phyloP scores from a whole-genome alignment of 371 early-diverging fungal genomes.

The Mucor saturninus region DNA sequence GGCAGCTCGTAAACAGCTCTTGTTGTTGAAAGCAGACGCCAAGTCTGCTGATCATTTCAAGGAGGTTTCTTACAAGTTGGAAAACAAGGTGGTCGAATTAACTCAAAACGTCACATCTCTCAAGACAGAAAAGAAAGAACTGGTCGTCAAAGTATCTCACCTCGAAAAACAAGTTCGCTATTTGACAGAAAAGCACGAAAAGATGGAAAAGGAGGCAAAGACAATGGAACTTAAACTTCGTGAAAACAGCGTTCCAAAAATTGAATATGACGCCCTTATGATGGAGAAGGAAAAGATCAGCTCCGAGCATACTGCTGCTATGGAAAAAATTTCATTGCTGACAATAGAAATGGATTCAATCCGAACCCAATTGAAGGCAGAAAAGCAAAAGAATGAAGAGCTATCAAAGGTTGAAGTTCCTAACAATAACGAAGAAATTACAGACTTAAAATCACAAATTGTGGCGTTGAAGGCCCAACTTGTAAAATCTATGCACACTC shows the following conservation, averaged over 20 bases:
- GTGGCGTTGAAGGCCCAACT: slow-evolving; percentile 43
- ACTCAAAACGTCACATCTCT: slow-evolving; percentile 78
- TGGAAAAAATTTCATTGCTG: slow-evolving; percentile 57
- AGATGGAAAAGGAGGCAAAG: slow-evolving; percentile 49
- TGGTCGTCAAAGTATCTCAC: slow-evolving; percentile 52
- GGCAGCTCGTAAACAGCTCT: slow-evolving; percentile 67
- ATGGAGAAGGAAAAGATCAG: slow-evolving; percentile 44
- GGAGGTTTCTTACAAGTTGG: slow-evolving; percentile 89
- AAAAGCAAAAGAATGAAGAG: slow-evolving; percentile 75
- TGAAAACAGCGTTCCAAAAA: slow-evolving; percentile 60
- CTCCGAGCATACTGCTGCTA: slow-evolving; percentile 42
- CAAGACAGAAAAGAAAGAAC: slow-evolving; percentile 67
- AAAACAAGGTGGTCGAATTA: slow-evolving; percentile 93
- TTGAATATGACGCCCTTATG: slow-evolving; percentile 60
- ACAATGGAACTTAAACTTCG: slow-evolving; percentile 47
- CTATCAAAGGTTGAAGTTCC: slow-evolving; percentile 30
- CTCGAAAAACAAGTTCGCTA: slow-evolving; percentile 66
- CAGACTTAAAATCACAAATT: slow-evolving; percentile 42
- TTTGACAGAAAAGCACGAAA: slow-evolving; percentile 75
- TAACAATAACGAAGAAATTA: slow-evolving; percentile 18
- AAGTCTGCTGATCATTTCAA: slow-evolving; percentile 90
- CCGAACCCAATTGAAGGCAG: slow-evolving; percentile 56
- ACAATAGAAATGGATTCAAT: slow-evolving; percentile 61
- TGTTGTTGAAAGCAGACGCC: slow-evolving; percentile 77
- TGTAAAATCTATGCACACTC: slow-evolving; percentile 33